Base-by-base conservation (phyloP, 2,329 filamentous ascomycete genomes). In the Tolypocladium tundrense region DNA sequence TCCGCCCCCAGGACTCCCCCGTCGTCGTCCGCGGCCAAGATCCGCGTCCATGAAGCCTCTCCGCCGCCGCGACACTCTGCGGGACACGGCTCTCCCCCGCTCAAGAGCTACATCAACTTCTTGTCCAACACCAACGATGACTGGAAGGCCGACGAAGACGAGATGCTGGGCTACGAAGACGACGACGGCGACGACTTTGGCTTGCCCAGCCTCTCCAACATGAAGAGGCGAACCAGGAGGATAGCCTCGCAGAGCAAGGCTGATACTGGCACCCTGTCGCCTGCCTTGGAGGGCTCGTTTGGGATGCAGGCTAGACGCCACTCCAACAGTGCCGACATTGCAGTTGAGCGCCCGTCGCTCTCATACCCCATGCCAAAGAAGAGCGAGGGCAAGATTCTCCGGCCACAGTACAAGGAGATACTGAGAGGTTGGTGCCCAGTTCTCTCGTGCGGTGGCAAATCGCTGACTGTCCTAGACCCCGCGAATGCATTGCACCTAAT, bases 331-430 rank as follows among this genome's bases (percentile, higher is more conserved):
- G 90, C 90, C 62, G 93, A 97, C 71, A 97, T 97, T 70, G 91
- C 92, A 21, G 89, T 96, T 67, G 92, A 97, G 73, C 83, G 93
- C 61, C 90, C 90, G 31, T 79, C 88, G 43, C 85, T 90, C 16
- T 86, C 84, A 61, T 97, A 97, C 68, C 93, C 93, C 35, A 87
- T 90, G 66, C 85, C 92, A 3, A 93, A 92, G 73, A 95, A 92
- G 73, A 87, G 83, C 61, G 92, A 97, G 70, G 93, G 91, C 35
- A 99, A 99, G 78, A 97, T 97, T 60, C 77, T 99, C 27, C 85
- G 94, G 62, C 94, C 94, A 55, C 94, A 99, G 72, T 99, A 97
- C 73, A 97, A 99, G 73, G 94, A 99, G 61, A 95, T 99, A 52
- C 75, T 99, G 24, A 84, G 82, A 77, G 86, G 85, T 87, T 63